Evolutionary conservation across 352 stramenopile species (phyloP).

Genomic region (Phytophthora brassicae): DNA sequence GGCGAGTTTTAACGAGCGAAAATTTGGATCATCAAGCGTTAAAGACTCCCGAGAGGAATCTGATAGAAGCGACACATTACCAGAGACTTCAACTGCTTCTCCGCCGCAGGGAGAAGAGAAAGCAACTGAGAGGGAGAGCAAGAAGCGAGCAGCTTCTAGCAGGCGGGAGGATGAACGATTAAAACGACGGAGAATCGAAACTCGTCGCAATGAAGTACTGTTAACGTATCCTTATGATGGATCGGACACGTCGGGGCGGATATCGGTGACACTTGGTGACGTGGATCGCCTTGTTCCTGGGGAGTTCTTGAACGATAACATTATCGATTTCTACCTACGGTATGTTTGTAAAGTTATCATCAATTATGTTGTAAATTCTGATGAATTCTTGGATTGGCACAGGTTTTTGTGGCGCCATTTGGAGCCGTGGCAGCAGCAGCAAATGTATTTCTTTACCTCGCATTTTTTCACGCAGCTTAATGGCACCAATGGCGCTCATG

Average conservation of each 20-base stretch:
- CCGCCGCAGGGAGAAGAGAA: constrained; percentile 18
- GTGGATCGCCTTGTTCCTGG: constrained; percentile 84
- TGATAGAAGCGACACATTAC: neutral
- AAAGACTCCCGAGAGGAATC: neutral
- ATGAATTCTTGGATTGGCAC: neutral
- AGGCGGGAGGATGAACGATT: constrained; percentile 21
- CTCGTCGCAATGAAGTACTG: constrained; percentile 41
- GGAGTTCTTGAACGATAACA: constrained; percentile 94
- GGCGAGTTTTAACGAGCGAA: neutral
- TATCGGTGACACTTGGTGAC: constrained; percentile 85
- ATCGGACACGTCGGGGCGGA: constrained; percentile 42
- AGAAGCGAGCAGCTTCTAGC: constrained; percentile 19
- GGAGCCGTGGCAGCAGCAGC: constrained; percentile 52
- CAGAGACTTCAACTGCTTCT: constrained; percentile 1
- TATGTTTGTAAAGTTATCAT: constrained; percentile 16
- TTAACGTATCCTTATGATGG: constrained; percentile 73
- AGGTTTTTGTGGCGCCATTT: constrained; percentile 78
- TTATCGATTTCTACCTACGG: constrained; percentile 94
- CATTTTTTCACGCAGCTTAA: constrained; percentile 95
- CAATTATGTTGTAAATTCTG: neutral
- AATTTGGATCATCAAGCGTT: neutral
- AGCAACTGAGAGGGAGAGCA: constrained; percentile 15
- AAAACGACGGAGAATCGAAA: constrained; percentile 33
- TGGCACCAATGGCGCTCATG: constrained; percentile 39
- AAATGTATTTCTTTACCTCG: constrained; percentile 93